These are phyloP conservation scores for Aspergillus piperis DNA, from an alignment of 2,329 filamentous ascomycete species.

Conservation along the genomic window DNA sequence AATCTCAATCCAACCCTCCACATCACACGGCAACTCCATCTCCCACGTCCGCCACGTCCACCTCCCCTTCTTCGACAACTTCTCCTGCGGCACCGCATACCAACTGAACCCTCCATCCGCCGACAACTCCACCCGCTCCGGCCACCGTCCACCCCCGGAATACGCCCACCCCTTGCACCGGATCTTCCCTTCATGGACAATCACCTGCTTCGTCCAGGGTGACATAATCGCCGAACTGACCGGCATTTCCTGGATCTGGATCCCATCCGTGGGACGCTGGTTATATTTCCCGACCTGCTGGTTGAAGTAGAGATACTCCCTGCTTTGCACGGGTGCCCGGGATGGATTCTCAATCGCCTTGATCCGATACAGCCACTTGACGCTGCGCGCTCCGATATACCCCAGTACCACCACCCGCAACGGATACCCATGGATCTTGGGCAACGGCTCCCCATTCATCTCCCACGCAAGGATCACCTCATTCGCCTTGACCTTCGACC, in stretches of 20 bases:
- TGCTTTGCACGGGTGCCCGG: conserved; percentile 62
- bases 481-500: conserved; percentile 65
- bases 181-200: conserved; percentile 63
- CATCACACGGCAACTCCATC: conserved; percentile 62
- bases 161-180: conserved; percentile 61
- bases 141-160: conserved; percentile 60
- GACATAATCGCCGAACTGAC: conserved; percentile 68
- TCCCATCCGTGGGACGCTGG: conserved; percentile 58
- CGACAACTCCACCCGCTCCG: conserved; percentile 64
- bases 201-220: conserved; percentile 60
- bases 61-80: conserved; percentile 63
- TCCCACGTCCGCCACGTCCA: conserved; percentile 68
- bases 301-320: conserved; percentile 69
- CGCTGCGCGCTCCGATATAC: conserved; percentile 67
- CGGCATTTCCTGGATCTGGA: conserved; percentile 72
- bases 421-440: conserved; percentile 66
- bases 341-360: conserved; percentile 61
- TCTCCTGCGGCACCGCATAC: conserved; percentile 63
- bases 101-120: conserved; percentile 64
- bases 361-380: conserved; percentile 65
- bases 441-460: conserved; percentile 68
- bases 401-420: conserved; percentile 64
- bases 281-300: conserved; percentile 71
- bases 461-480: conserved; percentile 70
- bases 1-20: conserved; percentile 63